These are phyloP conservation scores for Amanita polypyramis DNA, from an alignment of 768 basidiomycete species.

Conservation along the genomic window DNA sequence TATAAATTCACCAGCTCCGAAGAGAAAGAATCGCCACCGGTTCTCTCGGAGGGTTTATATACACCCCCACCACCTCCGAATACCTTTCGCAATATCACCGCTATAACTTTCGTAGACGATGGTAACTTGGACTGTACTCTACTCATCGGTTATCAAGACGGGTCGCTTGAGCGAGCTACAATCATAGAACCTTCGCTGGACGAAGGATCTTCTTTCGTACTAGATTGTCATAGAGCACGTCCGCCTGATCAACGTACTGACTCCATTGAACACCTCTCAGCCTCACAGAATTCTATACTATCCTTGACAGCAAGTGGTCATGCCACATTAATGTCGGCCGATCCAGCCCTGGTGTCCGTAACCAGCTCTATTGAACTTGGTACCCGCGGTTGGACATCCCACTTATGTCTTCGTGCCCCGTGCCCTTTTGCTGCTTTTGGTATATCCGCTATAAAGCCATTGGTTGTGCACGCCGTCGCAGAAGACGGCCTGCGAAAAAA, in stretches of 20 bases:
- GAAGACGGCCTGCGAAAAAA: constrained; percentile 31
- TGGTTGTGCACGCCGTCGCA: constrained; percentile 45
- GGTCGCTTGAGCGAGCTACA: constrained; percentile 39
- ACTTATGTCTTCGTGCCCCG: constrained; percentile 41
- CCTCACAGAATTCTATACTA: constrained; percentile 33
- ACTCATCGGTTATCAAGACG: constrained; percentile 50
- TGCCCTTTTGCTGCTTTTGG: constrained; percentile 62
- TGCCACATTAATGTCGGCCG: constrained; percentile 27
- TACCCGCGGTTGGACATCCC: constrained; percentile 51
- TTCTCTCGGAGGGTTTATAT: not conserved
- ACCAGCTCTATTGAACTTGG: constrained; percentile 32
- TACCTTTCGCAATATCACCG: constrained; percentile 40
- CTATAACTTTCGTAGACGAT: constrained; percentile 38
- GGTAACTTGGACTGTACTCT: constrained; percentile 31
- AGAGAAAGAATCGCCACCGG: constrained; percentile 23
- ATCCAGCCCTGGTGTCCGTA: constrained; percentile 14
- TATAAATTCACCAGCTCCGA: constrained; percentile 35
- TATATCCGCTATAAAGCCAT: constrained; percentile 45
- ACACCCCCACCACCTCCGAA: not conserved
- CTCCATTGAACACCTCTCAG: constrained; percentile 46
- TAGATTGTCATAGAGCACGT: constrained; percentile 13
- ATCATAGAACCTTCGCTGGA: constrained; percentile 13
- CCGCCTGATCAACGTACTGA: constrained; percentile 27
- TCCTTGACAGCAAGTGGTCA: constrained; percentile 49
- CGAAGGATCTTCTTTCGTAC: constrained; percentile 1